Conservation (phyloP, 495 filamentous ascomycete genomes). For the Sabuloglossum arenarium region DNA sequence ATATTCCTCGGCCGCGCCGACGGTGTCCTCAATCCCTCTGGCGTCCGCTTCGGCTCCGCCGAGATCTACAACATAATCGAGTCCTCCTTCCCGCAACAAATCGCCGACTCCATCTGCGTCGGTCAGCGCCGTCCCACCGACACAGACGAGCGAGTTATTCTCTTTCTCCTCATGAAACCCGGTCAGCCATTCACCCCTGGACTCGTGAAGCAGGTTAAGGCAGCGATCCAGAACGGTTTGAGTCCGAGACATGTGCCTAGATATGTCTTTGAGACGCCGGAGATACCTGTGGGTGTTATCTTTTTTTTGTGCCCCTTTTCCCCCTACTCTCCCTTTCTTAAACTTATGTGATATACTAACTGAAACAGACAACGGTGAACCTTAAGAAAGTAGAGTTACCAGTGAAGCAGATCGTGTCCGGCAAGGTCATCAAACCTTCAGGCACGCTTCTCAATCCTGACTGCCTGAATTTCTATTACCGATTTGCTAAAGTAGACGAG, state of each 20-base stretch:
- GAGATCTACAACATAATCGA: conserved; percentile 65
- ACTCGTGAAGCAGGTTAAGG: conserved; percentile 40
- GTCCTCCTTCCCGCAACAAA: conserved; percentile 32
- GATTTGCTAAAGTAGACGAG: conserved; percentile 59
- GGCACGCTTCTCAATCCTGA: conserved; percentile 59
- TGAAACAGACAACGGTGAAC: conserved; percentile 50
- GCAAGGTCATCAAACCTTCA: conserved; percentile 49
- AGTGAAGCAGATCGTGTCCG: conserved; percentile 68
- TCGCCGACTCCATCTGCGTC: conserved; percentile 52
- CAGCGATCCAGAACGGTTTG: conserved; percentile 36
- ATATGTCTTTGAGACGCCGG: conserved; percentile 58
- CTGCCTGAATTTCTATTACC: conserved; percentile 57
- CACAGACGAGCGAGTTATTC: conserved; percentile 48
- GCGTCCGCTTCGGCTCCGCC: conserved; percentile 57
- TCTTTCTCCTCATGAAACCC: conserved; percentile 53
- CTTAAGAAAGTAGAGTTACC: conserved; percentile 72
- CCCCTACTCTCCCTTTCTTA: conserved; percentile 1
- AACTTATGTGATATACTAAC: not conserved
- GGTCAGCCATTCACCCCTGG: conserved; percentile 29
- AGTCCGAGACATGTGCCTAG: conserved; percentile 57
- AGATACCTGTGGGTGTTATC: conserved; percentile 45
- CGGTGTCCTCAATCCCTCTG: conserved; percentile 72
- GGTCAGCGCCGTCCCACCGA: conserved; percentile 50
- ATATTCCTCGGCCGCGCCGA: conserved; percentile 66
- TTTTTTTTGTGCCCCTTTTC: not conserved